Percentiles rank a stretch among this genome's conserved stretches.
These are phyloP conservation scores for Phytophthora cactorum DNA, from an alignment of 352 stramenopile species.

Conservation along the genomic window DNA sequence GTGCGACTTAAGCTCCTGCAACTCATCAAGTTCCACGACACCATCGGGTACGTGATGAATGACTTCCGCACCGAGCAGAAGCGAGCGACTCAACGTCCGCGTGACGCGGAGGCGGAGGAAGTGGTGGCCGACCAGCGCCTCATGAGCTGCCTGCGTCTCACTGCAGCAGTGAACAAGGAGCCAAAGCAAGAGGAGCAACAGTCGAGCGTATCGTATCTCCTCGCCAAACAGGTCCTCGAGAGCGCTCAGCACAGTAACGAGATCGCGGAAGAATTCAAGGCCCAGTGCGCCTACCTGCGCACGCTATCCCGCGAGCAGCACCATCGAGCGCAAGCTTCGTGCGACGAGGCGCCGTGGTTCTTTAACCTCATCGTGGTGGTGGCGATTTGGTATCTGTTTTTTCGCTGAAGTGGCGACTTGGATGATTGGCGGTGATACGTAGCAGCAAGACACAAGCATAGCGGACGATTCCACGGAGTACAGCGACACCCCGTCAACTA, in stretches of 20 bases:
- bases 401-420: slow-evolving; percentile 4
- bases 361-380: neutral
- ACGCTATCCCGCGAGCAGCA: neutral
- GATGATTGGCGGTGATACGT: neutral
- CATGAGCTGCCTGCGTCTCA: slow-evolving; percentile 11
- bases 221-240: neutral
- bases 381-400: slow-evolving; percentile 3
- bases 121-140: slow-evolving; percentile 4
- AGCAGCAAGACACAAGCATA: neutral
- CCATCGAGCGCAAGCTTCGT: neutral
- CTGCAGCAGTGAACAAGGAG: neutral
- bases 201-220: neutral
- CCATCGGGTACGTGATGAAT: slow-evolving; percentile 11
- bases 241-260: neutral
- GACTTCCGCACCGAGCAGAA: slow-evolving; percentile 3
- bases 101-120: slow-evolving; percentile 4
- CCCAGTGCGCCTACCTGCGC: neutral
- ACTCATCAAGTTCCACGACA: slow-evolving; percentile 27
- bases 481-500: neutral
- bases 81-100: neutral
- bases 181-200: neutral
- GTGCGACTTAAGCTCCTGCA: slow-evolving; percentile 15
- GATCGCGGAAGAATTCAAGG: neutral
- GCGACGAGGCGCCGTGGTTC: neutral
- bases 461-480: neutral